Evolutionary conservation across 139 green algal species (phyloP).

Genomic region (Auxenochlorella protothecoides): DNA sequence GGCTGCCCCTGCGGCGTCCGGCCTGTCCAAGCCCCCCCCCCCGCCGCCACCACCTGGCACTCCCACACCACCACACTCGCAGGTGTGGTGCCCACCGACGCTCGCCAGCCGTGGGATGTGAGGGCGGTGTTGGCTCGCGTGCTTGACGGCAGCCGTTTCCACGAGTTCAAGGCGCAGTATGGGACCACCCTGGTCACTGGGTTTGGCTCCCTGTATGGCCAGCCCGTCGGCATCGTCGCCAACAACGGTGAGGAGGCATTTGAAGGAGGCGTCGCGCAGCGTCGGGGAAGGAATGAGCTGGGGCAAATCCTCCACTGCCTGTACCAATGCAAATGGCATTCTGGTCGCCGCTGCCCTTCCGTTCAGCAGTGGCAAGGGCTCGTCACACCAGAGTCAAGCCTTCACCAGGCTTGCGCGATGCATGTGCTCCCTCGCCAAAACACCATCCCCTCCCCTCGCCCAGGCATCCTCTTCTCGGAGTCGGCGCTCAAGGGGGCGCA

Average conservation of each 20-base stretch:
- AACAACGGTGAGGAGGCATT: constrained; percentile 63
- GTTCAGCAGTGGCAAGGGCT: too few relatives aligned
- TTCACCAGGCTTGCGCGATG: too few relatives aligned
- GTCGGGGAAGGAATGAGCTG: too few relatives aligned
- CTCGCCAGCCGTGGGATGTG: constrained; percentile 56
- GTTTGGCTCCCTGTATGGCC: constrained; percentile 65
- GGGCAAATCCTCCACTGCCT: too few relatives aligned
- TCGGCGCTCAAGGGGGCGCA: constrained; percentile 77
- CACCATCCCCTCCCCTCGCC: not conserved
- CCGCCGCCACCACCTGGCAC: not conserved
- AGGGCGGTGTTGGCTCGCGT: constrained; percentile 60
- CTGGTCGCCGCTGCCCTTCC: too few relatives aligned
- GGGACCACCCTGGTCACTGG: constrained; percentile 83
- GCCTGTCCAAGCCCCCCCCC: not conserved
- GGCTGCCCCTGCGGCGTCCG: not conserved
- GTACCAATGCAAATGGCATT: too few relatives aligned
- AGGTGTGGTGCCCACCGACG: constrained; percentile 51
- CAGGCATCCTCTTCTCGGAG: constrained; percentile 70
- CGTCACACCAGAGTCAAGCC: too few relatives aligned
- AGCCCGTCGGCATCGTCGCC: constrained; percentile 75
- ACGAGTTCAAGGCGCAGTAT: constrained; percentile 89
- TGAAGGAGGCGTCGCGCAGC: too few relatives aligned
- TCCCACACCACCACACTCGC: not conserved
- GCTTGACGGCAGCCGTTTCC: constrained; percentile 73
- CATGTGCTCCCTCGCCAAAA: too few relatives aligned